Conservation (phyloP, 345 rosid species). For the Stellera chamaejasme region DNA sequence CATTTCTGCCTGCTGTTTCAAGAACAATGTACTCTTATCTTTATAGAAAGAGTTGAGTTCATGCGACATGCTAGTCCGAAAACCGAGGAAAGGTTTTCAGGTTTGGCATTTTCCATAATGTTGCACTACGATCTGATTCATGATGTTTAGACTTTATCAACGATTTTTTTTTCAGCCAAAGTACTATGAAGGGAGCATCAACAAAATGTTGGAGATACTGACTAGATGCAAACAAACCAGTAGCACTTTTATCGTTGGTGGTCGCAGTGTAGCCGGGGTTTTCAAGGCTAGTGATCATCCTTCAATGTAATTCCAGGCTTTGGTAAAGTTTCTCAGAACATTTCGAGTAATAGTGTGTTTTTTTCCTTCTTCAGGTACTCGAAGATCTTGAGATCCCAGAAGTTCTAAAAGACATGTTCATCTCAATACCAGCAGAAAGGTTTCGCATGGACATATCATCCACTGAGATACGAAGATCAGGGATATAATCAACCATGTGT, state of each 20-base stretch:
- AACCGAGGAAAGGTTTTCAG: too few species aligned
- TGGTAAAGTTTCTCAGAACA: neutral
- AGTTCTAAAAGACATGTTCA: slow-evolving; percentile 54
- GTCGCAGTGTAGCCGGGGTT: slow-evolving; percentile 72
- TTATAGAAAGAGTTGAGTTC: too few species aligned
- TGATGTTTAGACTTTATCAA: neutral
- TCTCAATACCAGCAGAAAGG: slow-evolving; percentile 52
- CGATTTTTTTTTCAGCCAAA: slow-evolving; percentile 59
- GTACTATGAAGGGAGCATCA: slow-evolving; percentile 59
- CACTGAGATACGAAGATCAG: slow-evolving; percentile 45
- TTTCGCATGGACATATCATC: slow-evolving; percentile 83
- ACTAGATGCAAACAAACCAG: slow-evolving; percentile 63
- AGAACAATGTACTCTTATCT: too few species aligned
- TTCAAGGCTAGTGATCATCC: slow-evolving; percentile 43
- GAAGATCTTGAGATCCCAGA: slow-evolving; percentile 76
- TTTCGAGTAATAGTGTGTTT: slow-evolving; percentile 3
- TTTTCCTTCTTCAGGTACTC: slow-evolving; percentile 50
- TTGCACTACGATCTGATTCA: neutral
- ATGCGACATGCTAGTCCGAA: too few species aligned
- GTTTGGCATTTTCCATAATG: too few species aligned
- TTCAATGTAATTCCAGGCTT: neutral
- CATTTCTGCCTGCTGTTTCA: too few species aligned
- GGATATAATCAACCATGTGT: slow-evolving; percentile 3
- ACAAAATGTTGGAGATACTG: slow-evolving; percentile 67
- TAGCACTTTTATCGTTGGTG: slow-evolving; percentile 81